Percentiles rank a stretch among this genome's conserved stretches.
Conservation (phyloP, 495 filamentous ascomycete species). For the Cudoniella acicularis region DNA sequence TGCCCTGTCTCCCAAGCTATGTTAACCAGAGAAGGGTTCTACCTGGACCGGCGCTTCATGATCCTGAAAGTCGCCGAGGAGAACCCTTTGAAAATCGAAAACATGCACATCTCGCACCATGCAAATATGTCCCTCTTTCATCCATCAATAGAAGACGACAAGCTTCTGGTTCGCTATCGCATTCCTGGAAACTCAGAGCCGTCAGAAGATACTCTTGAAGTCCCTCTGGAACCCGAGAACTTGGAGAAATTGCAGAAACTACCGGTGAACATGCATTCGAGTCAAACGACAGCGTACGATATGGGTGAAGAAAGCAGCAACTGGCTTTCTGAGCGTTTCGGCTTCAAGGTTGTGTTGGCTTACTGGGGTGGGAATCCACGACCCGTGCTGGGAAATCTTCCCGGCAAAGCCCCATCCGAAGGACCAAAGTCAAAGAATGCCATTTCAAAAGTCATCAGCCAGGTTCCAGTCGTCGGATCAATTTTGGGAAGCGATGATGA, state of each 20-base stretch:
- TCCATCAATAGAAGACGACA: slow-evolving; percentile 47
- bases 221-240: slow-evolving; percentile 57
- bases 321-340: slow-evolving; percentile 74
- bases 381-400: slow-evolving; percentile 57
- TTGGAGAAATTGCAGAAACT: slow-evolving; percentile 43
- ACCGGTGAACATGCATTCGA: slow-evolving; percentile 59
- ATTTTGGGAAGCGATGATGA: slow-evolving; percentile 19
- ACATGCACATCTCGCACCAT: slow-evolving; percentile 65
- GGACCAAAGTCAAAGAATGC: slow-evolving; percentile 12
- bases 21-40: slow-evolving; percentile 64
- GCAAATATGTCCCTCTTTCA: slow-evolving; percentile 66
- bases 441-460: slow-evolving; percentile 4
- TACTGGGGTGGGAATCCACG: slow-evolving; percentile 65
- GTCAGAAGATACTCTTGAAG: slow-evolving; percentile 35
- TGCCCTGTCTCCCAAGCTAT: slow-evolving; percentile 51
- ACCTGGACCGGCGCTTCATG: slow-evolving; percentile 77
- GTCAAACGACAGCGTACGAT: slow-evolving; percentile 59
- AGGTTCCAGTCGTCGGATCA: slow-evolving; percentile 13
- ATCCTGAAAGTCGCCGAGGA: slow-evolving; percentile 50
- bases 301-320: slow-evolving; percentile 63
- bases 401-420: slow-evolving; percentile 7
- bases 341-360: slow-evolving; percentile 60
- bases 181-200: slow-evolving; percentile 31
- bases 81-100: slow-evolving; percentile 35
- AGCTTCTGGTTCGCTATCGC: slow-evolving; percentile 53